Evolutionary conservation across 2,329 filamentous ascomycete genomes (phyloP).

Genomic region (Colletotrichum plurivorum): DNA sequence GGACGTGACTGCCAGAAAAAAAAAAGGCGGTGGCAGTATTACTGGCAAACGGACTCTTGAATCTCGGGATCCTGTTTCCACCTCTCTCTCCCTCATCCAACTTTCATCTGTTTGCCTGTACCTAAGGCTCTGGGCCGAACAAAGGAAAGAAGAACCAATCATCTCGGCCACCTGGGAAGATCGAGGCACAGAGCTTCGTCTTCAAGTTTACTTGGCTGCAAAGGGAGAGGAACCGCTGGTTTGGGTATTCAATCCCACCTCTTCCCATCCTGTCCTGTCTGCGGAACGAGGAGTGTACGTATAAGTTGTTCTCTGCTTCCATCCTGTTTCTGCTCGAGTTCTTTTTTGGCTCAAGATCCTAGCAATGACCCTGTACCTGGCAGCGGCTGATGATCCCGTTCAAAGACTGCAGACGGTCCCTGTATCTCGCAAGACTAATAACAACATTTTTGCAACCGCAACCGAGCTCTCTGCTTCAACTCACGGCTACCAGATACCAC

Average conservation of each 20-base stretch:
- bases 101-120: conserved; percentile 40
- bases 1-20: conserved; percentile 22
- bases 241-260: conserved; percentile 41
- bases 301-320: conserved; percentile 57
- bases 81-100: conserved; percentile 35
- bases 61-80: conserved; percentile 39
- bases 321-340: conserved; percentile 45
- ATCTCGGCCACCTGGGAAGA: conserved; percentile 43
- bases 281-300: conserved; percentile 67
- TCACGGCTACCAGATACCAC: conserved; percentile 34
- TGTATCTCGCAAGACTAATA: conserved; percentile 52
- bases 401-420: conserved; percentile 53
- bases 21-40: conserved; percentile 33
- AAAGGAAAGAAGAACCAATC: conserved; percentile 23
- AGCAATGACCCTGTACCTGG: conserved; percentile 37
- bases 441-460: conserved; percentile 39
- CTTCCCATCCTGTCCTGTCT: conserved; percentile 41
- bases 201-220: conserved; percentile 56
- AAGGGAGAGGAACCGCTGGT: conserved; percentile 33
- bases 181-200: conserved; percentile 77
- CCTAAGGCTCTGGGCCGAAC: conserved; percentile 41
- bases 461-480: conserved; percentile 32
- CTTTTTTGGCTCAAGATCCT: conserved; percentile 32
- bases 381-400: conserved; percentile 41
- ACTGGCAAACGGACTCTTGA: conserved; percentile 37